Conservation (phyloP, 441 rosid species). For the Brassica hybrid region DNA sequence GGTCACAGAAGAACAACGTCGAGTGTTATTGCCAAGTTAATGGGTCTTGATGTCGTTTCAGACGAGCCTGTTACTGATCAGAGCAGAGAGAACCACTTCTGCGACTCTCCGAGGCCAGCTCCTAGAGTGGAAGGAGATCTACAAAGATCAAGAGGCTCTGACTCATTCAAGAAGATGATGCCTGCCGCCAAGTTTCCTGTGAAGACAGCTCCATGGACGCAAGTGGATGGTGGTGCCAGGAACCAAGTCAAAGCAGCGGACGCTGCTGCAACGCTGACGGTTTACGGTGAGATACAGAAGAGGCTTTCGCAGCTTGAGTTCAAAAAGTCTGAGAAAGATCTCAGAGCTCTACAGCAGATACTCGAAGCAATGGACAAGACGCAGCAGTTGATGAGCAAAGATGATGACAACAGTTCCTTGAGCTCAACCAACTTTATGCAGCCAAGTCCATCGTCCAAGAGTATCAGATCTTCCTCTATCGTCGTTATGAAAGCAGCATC, state of each 20-base stretch:
- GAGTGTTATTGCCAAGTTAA: constrained; percentile 82
- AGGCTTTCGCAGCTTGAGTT: constrained; percentile 81
- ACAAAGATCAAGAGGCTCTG: constrained; percentile 42
- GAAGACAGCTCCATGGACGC: constrained; percentile 79
- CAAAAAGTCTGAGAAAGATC: constrained; percentile 81
- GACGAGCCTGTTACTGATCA: constrained; percentile 45
- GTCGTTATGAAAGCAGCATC: constrained; percentile 57
- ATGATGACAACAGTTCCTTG: constrained; percentile 46
- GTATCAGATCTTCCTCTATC: constrained; percentile 55
- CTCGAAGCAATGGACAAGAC: constrained; percentile 90
- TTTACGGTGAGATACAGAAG: constrained; percentile 87
- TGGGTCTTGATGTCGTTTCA: constrained; percentile 83
- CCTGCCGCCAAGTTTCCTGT: constrained; percentile 60
- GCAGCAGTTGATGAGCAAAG: constrained; percentile 44
- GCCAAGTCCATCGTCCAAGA: constrained; percentile 51
- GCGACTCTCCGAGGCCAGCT: constrained; percentile 59
- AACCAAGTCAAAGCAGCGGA: constrained; percentile 50
- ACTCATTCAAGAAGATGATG: constrained; percentile 51
- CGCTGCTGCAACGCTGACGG: constrained; percentile 53
- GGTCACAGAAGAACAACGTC: constrained; percentile 59
- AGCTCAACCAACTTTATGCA: constrained; percentile 42
- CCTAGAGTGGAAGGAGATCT: constrained; percentile 51
- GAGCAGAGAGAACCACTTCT: constrained; percentile 47
- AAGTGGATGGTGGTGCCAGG: constrained; percentile 58
- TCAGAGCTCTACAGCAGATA: constrained; percentile 87